Percentiles rank a stretch among this genome's conserved stretches.
Conservation (phyloP, 108 stramenopile genomes). For the Craspedostauros australis region DNA sequence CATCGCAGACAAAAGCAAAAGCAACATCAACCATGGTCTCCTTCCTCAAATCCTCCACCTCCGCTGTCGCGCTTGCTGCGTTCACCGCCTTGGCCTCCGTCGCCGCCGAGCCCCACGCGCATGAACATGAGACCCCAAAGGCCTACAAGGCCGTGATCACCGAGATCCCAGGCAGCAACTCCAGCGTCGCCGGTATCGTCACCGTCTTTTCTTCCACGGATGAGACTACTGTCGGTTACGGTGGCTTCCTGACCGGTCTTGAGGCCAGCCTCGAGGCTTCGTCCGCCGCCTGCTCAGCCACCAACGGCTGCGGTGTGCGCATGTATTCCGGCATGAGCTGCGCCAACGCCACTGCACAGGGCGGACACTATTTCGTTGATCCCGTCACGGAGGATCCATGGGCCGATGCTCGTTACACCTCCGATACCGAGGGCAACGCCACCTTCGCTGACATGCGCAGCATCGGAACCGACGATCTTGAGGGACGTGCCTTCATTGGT, state of each 20-base stretch:
- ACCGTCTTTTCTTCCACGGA: too few species aligned
- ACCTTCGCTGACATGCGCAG: neutral
- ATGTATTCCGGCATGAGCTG: slow-evolving; percentile 21
- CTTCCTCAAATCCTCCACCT: too few species aligned
- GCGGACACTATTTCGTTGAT: slow-evolving; percentile 4
- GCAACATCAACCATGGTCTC: too few species aligned
- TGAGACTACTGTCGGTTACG: neutral
- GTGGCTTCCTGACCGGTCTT: neutral
- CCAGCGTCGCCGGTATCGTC: too few species aligned
- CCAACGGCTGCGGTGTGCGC: slow-evolving; percentile 25
- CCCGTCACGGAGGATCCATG: neutral
- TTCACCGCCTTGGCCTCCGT: too few species aligned
- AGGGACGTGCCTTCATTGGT: slow-evolving; percentile 23
- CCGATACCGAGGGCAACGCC: neutral
- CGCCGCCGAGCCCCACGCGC: too few species aligned
- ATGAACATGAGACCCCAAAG: too few species aligned
- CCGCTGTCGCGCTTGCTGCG: too few species aligned
- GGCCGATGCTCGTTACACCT: neutral
- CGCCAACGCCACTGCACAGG: slow-evolving; percentile 7
- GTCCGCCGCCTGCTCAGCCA: slow-evolving; percentile 3
- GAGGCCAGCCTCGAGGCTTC: slow-evolving; percentile 1
- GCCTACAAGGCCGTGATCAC: too few species aligned
- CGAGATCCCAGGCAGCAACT: too few species aligned
- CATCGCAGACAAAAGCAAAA: too few species aligned
- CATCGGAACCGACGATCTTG: neutral